Base-by-base conservation (phyloP, 805 yeast species). In the Candida mattraensis region DNA sequence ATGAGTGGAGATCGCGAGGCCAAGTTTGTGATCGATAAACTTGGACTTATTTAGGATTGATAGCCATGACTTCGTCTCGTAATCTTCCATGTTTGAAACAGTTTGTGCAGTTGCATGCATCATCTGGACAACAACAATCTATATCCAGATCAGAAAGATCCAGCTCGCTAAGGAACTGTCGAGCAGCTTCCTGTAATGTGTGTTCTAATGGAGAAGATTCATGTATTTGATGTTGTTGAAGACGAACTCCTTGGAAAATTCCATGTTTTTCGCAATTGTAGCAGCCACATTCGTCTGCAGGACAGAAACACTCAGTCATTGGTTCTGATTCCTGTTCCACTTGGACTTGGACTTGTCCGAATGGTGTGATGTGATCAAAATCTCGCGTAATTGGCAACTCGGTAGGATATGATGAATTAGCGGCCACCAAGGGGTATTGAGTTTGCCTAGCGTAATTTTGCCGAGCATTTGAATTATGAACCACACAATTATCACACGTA, bases 1-100 rank as follows among this genome's bases (percentile, higher is more conserved):
- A 65, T 67, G 42, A 82, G 91, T 51, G 96, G 64, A 2, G 40
- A 35, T 16, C 43, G 63, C n/a, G 64, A 60, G 38, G 57, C 62
- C 1, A 29, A 40, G n/a, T 29, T 42, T 25, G 39, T 59, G 11
- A 22, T 59, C 12, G 35, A 37, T 3, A 45, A 44, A 26, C 18
- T 52, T 13, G 56, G 57, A 9, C 23, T 44, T 24, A 13, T 28
- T 27, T 31, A 37, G 9, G 17, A 19, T 28, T 16, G 24, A 28
- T n/a, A 16, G 11, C 15, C n/a, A 10, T 18, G 14, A 28, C 5
- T 12, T 19, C 37, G 26, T 47, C 43, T 18, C 48, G 53, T 21
- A 50, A 44, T 11, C 53, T 46, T 2, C 63, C 62, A 33, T 60
- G 64, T 35, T 55, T 56, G 48, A 56, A 54, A 35, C 64, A 61